phyloP scores from a whole-genome alignment of 2,329 filamentous ascomycete species.

The Phoma herbarum region DNA sequence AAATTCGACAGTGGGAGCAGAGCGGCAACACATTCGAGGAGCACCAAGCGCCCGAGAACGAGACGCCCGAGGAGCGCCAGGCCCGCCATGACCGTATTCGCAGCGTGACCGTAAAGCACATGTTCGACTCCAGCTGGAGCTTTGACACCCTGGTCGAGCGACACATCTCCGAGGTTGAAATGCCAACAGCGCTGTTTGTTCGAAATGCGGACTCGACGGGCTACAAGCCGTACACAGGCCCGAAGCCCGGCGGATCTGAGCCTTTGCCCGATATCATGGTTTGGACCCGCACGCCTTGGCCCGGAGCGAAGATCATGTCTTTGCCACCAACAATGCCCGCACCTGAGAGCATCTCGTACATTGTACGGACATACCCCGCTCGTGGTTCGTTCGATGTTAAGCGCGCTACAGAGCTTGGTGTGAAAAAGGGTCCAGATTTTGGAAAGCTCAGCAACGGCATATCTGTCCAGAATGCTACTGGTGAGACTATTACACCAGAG shows the following conservation, averaged over 20 bases:
- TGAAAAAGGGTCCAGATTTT: constrained; percentile 68
- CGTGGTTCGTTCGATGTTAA: constrained; percentile 81
- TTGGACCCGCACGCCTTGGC: constrained; percentile 80
- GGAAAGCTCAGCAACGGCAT: constrained; percentile 68
- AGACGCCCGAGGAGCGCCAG: constrained; percentile 48
- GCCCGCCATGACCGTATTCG: constrained; percentile 60
- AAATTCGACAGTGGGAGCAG: constrained; percentile 33
- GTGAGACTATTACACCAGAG: constrained; percentile 77
- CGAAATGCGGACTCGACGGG: constrained; percentile 68
- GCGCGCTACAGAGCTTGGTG: constrained; percentile 70
- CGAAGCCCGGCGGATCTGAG: constrained; percentile 63
- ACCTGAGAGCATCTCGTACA: constrained; percentile 80
- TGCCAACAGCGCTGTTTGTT: constrained; percentile 76
- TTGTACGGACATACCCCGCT: constrained; percentile 77
- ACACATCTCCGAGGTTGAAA: constrained; percentile 70
- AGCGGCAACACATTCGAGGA: constrained; percentile 45
- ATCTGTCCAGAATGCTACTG: constrained; percentile 70
- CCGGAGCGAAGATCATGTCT: constrained; percentile 68
- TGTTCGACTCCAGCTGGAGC: constrained; percentile 82
- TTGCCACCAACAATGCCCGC: constrained; percentile 75
- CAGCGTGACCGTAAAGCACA: constrained; percentile 72
- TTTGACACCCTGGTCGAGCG: constrained; percentile 74
- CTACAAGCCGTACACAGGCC: constrained; percentile 75
- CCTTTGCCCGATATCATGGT: constrained; percentile 72
- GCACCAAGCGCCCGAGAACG: constrained; percentile 37